Evolutionary conservation across 371 early-diverging fungal genomes (phyloP).

Genomic region (Furculomyces boomerangus): DNA sequence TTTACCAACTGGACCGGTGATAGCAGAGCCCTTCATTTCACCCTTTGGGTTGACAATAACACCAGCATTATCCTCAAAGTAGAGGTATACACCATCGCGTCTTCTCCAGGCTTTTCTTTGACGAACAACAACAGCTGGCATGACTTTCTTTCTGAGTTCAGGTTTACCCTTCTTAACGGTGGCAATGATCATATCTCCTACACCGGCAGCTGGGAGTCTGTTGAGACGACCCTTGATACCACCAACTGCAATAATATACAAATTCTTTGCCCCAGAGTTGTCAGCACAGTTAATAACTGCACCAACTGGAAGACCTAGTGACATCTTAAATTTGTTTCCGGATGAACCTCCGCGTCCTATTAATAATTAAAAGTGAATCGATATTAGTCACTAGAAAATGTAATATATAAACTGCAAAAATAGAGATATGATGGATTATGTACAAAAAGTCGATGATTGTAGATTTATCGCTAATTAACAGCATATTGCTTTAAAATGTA

Average conservation of each 20-base stretch:
- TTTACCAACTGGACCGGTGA: conserved; percentile 99
- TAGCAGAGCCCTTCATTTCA: conserved; percentile 99
- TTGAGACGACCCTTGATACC: conserved; percentile 95
- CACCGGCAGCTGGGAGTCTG: conserved; percentile 98
- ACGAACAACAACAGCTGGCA: conserved; percentile 98
- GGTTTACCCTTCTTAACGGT: conserved; percentile 99
- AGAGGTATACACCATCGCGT: conserved; percentile 97
- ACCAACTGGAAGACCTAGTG: conserved; percentile 98
- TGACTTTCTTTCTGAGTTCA: conserved; percentile 99
- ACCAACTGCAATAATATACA: conserved; percentile 97
- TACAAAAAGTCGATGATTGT: too few relatives aligned
- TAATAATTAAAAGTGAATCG: not conserved
- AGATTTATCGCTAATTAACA: too few relatives aligned
- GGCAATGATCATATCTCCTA: conserved; percentile 99
- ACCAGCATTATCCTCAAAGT: conserved; percentile 97
- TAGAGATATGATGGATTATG: too few relatives aligned
- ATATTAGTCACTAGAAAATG: too few relatives aligned
- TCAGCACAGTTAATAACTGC: conserved; percentile 99
- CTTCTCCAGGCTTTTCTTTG: conserved; percentile 99
- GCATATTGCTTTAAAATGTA: too few relatives aligned
- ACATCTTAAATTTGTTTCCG: conserved; percentile 97
- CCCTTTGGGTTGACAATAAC: conserved; percentile 99
- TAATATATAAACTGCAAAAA: too few relatives aligned
- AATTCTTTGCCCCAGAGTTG: conserved; percentile 99
- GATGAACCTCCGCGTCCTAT: conserved; percentile 37